Evolutionary conservation across 139 green algal genomes (phyloP), one percentile per base, ranked within the genome.

Genomic region (Pleodorina starrii): DNA sequence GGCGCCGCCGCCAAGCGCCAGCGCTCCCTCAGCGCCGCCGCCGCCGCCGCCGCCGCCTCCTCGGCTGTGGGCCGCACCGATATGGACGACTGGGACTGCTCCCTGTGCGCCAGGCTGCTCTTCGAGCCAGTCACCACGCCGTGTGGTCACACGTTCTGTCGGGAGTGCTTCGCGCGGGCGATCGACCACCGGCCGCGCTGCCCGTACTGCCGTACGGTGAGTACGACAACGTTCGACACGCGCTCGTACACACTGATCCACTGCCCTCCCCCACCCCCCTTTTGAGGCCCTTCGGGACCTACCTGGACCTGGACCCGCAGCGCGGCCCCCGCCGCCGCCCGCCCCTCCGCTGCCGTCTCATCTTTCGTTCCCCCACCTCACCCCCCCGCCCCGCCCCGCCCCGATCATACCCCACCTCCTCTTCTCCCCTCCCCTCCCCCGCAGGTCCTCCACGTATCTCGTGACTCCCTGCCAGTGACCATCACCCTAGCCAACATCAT

Each of bases 111-210:
- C 68, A 96, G 97, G 91, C 91, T 99, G 86, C 93, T 99, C 43
- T 98, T 91, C 66, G 94, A 98, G 74, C 97, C 97, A 0, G 96
- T 98, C 38, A 99, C 97, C 9, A 99, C 97, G 21, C 95, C 97
- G 5, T 99, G 97, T 88, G 97, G 97, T 23, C 96, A 98, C 93
- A 96, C 92, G 11, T 99, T 99, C 89, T 99, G 97, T 90, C 84
- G 89, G 1, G 63, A 74, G 44, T 99, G 97, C 95, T 95, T 98
- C 42, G 54, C 76, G 21, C 92, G 96, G 23, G 90, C 93, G 6
- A 86, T 96, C 32, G 97, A 99, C 93, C 96, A 99, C 88, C 80
- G 44, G 54, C 95, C 91, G 86, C 91, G 91, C 19, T 99, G 97
- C 92, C 96, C 96, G 12, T 91, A 94, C 85, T 98, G 97, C 92